These are phyloP conservation scores for Cairneyella variabilis DNA, from an alignment of 495 filamentous ascomycete species.

Conservation along the genomic window DNA sequence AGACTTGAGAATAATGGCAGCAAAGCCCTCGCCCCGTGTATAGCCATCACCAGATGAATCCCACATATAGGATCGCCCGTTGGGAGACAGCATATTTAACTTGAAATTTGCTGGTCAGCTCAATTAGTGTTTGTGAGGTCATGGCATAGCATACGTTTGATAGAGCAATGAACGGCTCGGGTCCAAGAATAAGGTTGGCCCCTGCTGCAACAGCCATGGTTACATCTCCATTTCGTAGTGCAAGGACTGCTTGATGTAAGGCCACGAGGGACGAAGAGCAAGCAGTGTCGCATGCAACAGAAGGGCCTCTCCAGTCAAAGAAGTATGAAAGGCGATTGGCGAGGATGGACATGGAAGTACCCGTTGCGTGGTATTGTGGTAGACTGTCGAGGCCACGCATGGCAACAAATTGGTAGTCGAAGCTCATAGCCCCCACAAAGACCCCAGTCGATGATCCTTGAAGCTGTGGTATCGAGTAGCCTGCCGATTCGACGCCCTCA, in stretches of 20 bases:
- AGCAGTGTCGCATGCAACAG: conserved; percentile 70
- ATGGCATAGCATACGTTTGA: conserved; percentile 26
- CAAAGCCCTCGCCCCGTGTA: conserved; percentile 55
- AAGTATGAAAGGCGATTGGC: conserved; percentile 12
- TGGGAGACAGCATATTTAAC: conserved; percentile 31
- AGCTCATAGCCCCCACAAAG: conserved; percentile 33
- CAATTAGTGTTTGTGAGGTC: background rate
- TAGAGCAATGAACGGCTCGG: no score
- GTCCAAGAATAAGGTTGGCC: conserved; percentile 9
- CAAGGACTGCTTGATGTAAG: conserved; percentile 72
- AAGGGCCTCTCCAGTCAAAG: conserved; percentile 13
- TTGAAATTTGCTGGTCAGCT: background rate
- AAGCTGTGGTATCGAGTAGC: no score
- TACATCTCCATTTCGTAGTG: conserved; percentile 57
- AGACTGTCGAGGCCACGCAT: no score
- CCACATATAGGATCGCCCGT: conserved; percentile 53
- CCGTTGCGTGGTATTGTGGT: conserved; percentile 30
- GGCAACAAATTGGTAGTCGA: no score
- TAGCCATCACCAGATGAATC: conserved; percentile 60
- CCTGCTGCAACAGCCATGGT: conserved; percentile 34
- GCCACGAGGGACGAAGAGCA: conserved; percentile 65
- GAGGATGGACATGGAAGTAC: conserved; percentile 22
- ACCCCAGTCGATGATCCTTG: no score
- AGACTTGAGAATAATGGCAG: conserved; percentile 55
- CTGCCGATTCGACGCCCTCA: conserved; percentile 19